These are phyloP conservation scores for Golubevia sp. DNA, from an alignment of 1,284 basidiomycete species.

Conservation along the genomic window DNA sequence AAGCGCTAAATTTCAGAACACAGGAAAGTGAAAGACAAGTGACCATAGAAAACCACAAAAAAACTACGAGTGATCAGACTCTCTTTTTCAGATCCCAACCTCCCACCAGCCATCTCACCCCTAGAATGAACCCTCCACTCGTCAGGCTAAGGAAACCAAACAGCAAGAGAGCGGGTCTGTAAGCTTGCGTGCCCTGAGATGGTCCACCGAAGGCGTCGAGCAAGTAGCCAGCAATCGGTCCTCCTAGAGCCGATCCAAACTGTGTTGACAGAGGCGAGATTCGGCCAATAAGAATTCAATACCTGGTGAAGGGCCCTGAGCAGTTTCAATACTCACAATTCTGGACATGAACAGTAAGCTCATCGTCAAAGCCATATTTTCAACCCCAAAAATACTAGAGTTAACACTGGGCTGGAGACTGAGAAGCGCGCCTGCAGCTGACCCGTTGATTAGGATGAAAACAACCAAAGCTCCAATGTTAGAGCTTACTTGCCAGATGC, in stretches of 20 bases:
- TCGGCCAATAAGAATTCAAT: no score
- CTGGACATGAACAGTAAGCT: not conserved
- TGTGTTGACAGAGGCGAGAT: not conserved
- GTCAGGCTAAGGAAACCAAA: constrained; percentile 27
- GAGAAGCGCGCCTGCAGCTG: constrained; percentile 26
- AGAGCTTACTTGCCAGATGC: constrained; percentile 26
- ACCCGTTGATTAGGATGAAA: constrained; percentile 35
- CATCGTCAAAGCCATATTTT: constrained; percentile 19
- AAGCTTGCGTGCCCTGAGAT: constrained; percentile 16
- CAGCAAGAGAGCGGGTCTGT: constrained; percentile 22
- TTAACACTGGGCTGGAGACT: constrained; percentile 33
- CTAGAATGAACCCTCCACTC: constrained; percentile 17
- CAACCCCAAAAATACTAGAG: constrained; percentile 29
- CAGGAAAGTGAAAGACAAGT: no score
- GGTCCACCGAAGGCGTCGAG: constrained; percentile 31
- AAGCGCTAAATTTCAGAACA: no score
- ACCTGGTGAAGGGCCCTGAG: no score
- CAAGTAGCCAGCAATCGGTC: constrained; percentile 28
- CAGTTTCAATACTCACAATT: not conserved
- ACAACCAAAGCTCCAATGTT: constrained; percentile 19
- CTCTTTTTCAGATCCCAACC: constrained; percentile 9
- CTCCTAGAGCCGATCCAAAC: constrained; percentile 28
- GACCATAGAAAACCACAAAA: no score
- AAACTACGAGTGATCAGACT: no score
- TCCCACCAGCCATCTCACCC: constrained; percentile 13